Percentiles rank a stretch among this genome's conserved stretches.
Conservation (phyloP, 2,329 filamentous ascomycete species). For the Pseudocercospora macadamiae region DNA sequence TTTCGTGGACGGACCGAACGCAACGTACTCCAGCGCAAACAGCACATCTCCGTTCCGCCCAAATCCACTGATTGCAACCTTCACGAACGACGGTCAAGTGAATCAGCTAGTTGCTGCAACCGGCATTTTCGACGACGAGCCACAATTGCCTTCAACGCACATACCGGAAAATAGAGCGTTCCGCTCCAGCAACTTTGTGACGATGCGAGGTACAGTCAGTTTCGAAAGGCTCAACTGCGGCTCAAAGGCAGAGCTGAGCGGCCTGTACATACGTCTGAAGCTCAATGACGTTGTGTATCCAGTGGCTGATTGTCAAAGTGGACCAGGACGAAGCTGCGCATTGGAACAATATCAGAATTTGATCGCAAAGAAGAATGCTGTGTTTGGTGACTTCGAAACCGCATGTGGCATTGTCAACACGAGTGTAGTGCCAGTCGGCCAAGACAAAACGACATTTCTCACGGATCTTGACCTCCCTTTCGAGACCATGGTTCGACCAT, state of each 20-base stretch:
- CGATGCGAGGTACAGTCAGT: conserved; percentile 68
- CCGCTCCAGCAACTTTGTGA: conserved; percentile 58
- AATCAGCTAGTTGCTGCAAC: conserved; percentile 62
- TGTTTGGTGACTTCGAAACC: conserved; percentile 23
- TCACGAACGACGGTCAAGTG: conserved; percentile 69
- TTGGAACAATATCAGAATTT: conserved; percentile 43
- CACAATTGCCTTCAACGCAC: conserved; percentile 51
- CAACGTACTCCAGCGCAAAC: too few species aligned
- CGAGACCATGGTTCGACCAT: neutral
- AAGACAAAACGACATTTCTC: conserved; percentile 23
- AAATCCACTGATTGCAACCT: conserved; percentile 58
- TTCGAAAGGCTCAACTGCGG: conserved; percentile 64
- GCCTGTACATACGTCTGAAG: conserved; percentile 58
- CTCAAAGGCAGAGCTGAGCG: conserved; percentile 28
- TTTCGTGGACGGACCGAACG: too few species aligned
- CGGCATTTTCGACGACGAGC: conserved; percentile 64
- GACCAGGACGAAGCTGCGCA: conserved; percentile 53
- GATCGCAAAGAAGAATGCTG: conserved; percentile 19
- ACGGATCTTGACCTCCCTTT: conserved; percentile 22
- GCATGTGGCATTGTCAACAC: conserved; percentile 20
- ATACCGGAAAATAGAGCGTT: conserved; percentile 52
- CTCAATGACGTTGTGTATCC: conserved; percentile 67
- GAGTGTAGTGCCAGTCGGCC: conserved; percentile 16
- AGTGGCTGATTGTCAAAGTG: conserved; percentile 54
- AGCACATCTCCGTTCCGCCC: neutral